Conservation (phyloP, 352 stramenopile species). For the Pythium guiyangense region DNA sequence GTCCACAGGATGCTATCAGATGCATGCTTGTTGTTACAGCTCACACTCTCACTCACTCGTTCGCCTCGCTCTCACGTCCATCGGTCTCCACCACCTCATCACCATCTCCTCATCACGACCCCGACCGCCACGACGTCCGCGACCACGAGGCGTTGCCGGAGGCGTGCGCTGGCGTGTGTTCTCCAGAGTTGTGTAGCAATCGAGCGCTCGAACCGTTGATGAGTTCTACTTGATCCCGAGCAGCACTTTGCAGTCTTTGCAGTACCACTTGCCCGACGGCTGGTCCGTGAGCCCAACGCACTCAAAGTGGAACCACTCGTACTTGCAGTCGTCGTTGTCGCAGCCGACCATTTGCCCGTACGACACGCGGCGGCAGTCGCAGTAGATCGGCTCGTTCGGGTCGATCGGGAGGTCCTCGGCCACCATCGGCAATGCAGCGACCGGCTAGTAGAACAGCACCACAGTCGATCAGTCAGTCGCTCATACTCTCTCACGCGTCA, state of each 20-base stretch:
- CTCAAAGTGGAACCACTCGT: slow-evolving; percentile 91
- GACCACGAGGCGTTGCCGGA: no score
- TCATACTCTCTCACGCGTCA: not conserved
- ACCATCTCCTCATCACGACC: no score
- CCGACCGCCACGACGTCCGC: no score
- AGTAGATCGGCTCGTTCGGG: slow-evolving; percentile 87
- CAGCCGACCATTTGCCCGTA: slow-evolving; percentile 92
- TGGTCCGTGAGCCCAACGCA: slow-evolving; percentile 86
- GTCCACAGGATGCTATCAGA: no score
- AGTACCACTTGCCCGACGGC: slow-evolving; percentile 81
- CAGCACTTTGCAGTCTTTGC: slow-evolving; percentile 66
- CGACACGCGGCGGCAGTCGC: slow-evolving; percentile 80
- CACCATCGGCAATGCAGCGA: slow-evolving; percentile 29
- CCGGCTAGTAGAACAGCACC: slow-evolving; percentile 10
- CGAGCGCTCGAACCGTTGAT: no score
- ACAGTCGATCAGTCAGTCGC: not conserved
- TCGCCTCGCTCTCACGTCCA: no score
- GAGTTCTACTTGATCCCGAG: slow-evolving; percentile 58
- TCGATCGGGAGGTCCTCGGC: slow-evolving; percentile 81
- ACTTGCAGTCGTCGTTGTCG: slow-evolving; percentile 92
- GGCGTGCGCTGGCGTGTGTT: no score
- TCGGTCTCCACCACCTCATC: no score
- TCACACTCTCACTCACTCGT: no score
- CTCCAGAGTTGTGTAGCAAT: no score
- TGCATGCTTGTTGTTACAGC: no score